phyloP scores from a whole-genome alignment of 164 flowering plant species.

The Vitis cinerea region DNA sequence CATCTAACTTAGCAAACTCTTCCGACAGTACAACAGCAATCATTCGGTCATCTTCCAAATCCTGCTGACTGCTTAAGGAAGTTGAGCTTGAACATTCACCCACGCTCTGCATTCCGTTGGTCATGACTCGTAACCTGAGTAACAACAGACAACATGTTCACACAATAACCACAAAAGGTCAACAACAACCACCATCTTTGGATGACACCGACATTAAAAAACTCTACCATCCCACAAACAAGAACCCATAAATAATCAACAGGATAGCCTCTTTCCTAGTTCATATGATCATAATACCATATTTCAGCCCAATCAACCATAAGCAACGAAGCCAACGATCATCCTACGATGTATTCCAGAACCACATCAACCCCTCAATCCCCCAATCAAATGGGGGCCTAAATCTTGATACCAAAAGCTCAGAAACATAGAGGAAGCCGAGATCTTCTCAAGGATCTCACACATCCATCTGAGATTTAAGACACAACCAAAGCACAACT shows the following conservation, averaged over 20 bases:
- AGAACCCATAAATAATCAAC: too few relatives aligned
- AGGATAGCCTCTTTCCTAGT: too few relatives aligned
- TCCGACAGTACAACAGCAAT: slow-evolving; percentile 76
- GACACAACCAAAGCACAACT: too few relatives aligned
- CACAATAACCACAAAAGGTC: not conserved
- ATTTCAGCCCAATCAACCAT: too few relatives aligned
- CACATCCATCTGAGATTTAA: too few relatives aligned
- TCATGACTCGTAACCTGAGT: slow-evolving; percentile 23
- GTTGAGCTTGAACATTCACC: slow-evolving; percentile 66
- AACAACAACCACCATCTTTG: not conserved
- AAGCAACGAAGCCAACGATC: too few relatives aligned
- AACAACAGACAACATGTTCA: slow-evolving; percentile 9
- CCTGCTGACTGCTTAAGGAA: slow-evolving; percentile 57
- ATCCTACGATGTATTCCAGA: too few relatives aligned
- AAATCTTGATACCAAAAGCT: not conserved
- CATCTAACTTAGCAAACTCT: slow-evolving; percentile 77
- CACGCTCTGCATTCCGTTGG: slow-evolving; percentile 25
- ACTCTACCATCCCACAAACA: not conserved
- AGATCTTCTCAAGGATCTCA: too few relatives aligned
- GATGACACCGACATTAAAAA: not conserved
- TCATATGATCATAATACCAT: too few relatives aligned
- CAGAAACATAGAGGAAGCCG: too few relatives aligned
- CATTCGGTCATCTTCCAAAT: slow-evolving; percentile 79
- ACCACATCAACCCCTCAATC: too few relatives aligned
- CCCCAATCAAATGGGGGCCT: too few relatives aligned